Base-by-base conservation (phyloP, 305 asterid genomes). In the Stenogyne calaminthoides region DNA sequence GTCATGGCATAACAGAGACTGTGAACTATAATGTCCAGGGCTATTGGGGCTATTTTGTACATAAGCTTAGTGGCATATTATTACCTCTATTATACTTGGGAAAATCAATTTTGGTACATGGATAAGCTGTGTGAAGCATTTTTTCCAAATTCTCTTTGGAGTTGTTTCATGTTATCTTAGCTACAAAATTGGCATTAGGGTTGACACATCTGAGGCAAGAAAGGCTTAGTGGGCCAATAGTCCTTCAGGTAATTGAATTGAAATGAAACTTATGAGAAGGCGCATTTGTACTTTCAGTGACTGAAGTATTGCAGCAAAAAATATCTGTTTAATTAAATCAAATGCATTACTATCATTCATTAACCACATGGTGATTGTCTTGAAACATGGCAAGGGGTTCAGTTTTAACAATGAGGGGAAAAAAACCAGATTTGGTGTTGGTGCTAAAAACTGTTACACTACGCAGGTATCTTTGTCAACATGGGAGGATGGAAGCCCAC, bases 401-500 rank as follows among this genome's bases (percentile, higher is more conserved):
- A 54, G 64, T 51, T 14, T 29, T 36, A 37, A 20, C 12, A 74
- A 14, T 8, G 29, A 3, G 14, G 15, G 51, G 3, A 44, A 44
- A 44, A 5, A 12, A 29, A 16, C 37, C 49, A 20, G 15, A 34
- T 57, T 22, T 32, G 40, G 71, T 22, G 39, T 7, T 69, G 72
- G 65, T 55, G 81, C 72, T 69, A 61, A 71, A 58, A 64, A 76
- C 25, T 72, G 39, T 74, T 66, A 66, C 61, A 65, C 46, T 56
- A 81, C 73, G 73, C 90, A 93, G 98, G 93, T 93, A 64, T 88
- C 96, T 72, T 80, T 90, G 84, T 93, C 94, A 67, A 89, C 91
- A 60, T 93, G 98, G 98, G 96, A 88, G 81, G 88, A 84, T 76
- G 96, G 84, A 68, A 84, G 84, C 77, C 73, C 81, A 78, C 86